Evolutionary conservation across 352 stramenopile genomes (phyloP).

Genomic region (Phytophthora tubulina): DNA sequence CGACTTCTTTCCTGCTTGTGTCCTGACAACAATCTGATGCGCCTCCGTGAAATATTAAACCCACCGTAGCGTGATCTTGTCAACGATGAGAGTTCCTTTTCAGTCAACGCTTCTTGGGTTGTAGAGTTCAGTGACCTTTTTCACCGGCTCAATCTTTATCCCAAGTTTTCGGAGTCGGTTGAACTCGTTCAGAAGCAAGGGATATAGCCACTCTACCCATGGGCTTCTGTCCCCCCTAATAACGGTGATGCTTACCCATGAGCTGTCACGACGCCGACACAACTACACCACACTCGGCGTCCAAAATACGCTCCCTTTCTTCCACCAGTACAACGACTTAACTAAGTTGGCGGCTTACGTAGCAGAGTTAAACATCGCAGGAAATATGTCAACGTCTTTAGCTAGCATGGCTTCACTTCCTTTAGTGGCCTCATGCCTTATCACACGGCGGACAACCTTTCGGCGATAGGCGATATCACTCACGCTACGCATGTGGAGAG

Average conservation of each 20-base stretch:
- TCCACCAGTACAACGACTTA: neutral
- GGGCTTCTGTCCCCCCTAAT: neutral
- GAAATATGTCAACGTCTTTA: neutral
- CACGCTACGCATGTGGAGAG: neutral
- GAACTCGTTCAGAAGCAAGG: slow-evolving; percentile 1
- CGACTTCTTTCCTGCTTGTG: neutral
- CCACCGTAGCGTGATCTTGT: slow-evolving; percentile 6
- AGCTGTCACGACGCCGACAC: neutral
- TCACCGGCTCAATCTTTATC: neutral
- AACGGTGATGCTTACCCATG: neutral
- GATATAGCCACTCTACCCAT: slow-evolving; percentile 2
- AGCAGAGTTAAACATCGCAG: neutral
- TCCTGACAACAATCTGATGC: slow-evolving; percentile 8
- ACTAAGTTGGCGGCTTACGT: neutral
- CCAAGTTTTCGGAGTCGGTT: neutral
- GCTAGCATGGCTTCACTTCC: neutral
- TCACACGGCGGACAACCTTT: neutral
- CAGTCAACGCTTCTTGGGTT: neutral
- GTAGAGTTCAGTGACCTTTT: neutral
- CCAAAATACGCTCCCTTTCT: neutral
- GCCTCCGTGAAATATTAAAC: slow-evolving; percentile 8
- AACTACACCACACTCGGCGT: neutral
- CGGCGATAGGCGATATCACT: no score
- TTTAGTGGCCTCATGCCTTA: neutral
- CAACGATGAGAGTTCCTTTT: neutral